Conservation (phyloP, 179 eudicot genomes). For the Gypsophila paniculata region DNA sequence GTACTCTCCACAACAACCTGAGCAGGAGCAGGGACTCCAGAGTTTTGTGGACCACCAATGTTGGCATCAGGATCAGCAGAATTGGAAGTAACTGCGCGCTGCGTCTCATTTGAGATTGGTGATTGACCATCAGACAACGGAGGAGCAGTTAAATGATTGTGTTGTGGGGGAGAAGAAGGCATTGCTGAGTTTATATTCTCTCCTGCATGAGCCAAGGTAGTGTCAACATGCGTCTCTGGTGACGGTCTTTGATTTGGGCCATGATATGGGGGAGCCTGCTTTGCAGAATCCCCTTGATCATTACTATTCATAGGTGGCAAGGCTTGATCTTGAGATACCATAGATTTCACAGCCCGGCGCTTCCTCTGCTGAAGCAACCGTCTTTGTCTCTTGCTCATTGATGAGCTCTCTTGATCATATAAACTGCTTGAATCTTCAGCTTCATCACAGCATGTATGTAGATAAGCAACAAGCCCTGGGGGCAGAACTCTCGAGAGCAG, state of each 20-base stretch:
- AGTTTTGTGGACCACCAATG: slow-evolving; percentile 35
- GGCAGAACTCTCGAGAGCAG: slow-evolving; percentile 90
- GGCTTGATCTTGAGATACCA: slow-evolving; percentile 43
- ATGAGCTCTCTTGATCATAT: slow-evolving; percentile 56
- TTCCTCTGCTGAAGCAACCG: slow-evolving; percentile 82
- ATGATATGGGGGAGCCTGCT: slow-evolving; percentile 37
- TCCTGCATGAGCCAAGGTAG: slow-evolving; percentile 40
- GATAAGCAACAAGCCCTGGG: slow-evolving; percentile 96
- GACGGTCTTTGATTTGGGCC: slow-evolving; percentile 41
- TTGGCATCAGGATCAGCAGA: slow-evolving; percentile 48
- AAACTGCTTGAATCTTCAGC: slow-evolving; percentile 49
- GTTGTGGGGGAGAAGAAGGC: slow-evolving; percentile 34
- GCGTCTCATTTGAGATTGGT: slow-evolving; percentile 27
- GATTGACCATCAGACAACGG: slow-evolving; percentile 41
- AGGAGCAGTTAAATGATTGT: slow-evolving; percentile 41
- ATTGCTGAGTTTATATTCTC: slow-evolving; percentile 41
- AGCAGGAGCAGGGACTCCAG: slow-evolving; percentile 82
- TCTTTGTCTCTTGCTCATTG: slow-evolving; percentile 70
- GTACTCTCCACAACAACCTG: slow-evolving; percentile 92
- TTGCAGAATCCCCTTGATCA: slow-evolving; percentile 46
- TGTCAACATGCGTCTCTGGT: slow-evolving; percentile 39
- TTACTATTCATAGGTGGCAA: slow-evolving; percentile 37
- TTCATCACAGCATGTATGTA: slow-evolving; percentile 77
- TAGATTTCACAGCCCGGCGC: slow-evolving; percentile 53
- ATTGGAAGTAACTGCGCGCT: slow-evolving; percentile 39